A percentile compares a stretch with the other conserved stretches of the same genome.
Conservation (phyloP, 169 alveolate species). For the Babesia divergens region DNA sequence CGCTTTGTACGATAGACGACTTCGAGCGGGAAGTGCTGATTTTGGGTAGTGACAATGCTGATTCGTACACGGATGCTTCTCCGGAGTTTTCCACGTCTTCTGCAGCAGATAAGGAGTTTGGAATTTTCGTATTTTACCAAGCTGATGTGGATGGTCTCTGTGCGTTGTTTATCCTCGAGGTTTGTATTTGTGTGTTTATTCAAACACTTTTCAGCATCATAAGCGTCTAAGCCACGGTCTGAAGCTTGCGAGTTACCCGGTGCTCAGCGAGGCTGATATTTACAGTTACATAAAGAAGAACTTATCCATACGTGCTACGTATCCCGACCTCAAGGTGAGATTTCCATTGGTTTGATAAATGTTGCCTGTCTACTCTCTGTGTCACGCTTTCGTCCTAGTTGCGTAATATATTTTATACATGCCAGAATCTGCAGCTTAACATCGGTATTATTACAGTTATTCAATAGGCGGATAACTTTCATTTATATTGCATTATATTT, state of each 20-base stretch:
- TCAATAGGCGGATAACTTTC: too few relatives aligned
- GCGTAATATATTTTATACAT: too few relatives aligned
- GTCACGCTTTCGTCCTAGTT: too few relatives aligned
- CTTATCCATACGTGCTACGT: constrained; percentile 36
- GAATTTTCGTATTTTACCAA: constrained; percentile 59
- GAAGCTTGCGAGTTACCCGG: constrained; percentile 52
- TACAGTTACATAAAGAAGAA: constrained; percentile 63
- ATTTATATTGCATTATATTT: background rate
- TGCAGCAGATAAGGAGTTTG: background rate
- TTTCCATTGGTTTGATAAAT: background rate
- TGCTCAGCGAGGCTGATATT: constrained; percentile 53
- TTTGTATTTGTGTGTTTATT: background rate
- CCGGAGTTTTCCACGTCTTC: background rate
- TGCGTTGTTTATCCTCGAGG: constrained; percentile 62
- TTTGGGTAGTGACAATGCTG: background rate
- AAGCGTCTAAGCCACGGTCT: constrained; percentile 46
- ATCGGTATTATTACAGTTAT: too few relatives aligned
- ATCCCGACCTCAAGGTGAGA: constrained; percentile 55
- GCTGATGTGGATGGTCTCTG: constrained; percentile 61
- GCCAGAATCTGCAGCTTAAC: too few relatives aligned
- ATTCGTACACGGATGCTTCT: background rate
- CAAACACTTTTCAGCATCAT: constrained; percentile 40
- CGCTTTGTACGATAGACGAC: constrained; percentile 58
- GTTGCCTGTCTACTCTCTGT: too few relatives aligned
- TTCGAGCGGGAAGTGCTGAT: constrained; percentile 45